A percentile compares a stretch with the other conserved stretches of the same genome.
These are phyloP conservation scores for Penstemon newberryi DNA, from an alignment of 257 asterid species.

Conservation along the genomic window DNA sequence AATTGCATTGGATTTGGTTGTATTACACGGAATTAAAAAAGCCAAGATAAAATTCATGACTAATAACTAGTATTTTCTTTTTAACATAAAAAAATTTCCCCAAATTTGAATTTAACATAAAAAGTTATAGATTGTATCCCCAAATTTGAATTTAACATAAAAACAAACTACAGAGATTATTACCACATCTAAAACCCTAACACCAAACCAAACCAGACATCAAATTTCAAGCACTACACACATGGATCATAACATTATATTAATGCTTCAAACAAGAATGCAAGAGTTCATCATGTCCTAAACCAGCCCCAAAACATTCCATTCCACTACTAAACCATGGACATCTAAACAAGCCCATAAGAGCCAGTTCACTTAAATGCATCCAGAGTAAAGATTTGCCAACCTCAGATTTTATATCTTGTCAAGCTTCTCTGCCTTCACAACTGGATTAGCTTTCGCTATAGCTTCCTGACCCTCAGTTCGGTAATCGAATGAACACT, in stretches of 20 bases:
- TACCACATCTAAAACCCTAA: slow-evolving; percentile 9
- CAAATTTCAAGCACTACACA: slow-evolving; percentile 27
- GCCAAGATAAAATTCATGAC: too few relatives aligned
- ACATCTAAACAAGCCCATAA: slow-evolving; percentile 10
- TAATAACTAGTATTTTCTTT: too few relatives aligned
- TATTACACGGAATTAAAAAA: too few relatives aligned
- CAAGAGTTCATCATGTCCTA: neutral
- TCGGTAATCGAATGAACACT: slow-evolving; percentile 58
- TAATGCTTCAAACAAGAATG: slow-evolving; percentile 11
- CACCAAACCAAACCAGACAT: slow-evolving; percentile 23
- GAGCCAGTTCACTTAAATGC: slow-evolving; percentile 17
- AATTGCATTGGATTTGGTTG: too few relatives aligned
- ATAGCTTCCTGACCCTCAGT: slow-evolving; percentile 65
- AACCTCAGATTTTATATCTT: slow-evolving; percentile 35
- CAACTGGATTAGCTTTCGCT: slow-evolving; percentile 74
- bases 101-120: too few relatives aligned
- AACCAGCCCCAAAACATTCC: slow-evolving; percentile 22
- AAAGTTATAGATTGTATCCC: too few relatives aligned
- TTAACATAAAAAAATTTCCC: too few relatives aligned
- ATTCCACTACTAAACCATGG: slow-evolving; percentile 19
- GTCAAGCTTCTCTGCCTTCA: slow-evolving; percentile 65
- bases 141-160: too few relatives aligned
- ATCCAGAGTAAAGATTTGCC: slow-evolving; percentile 4
- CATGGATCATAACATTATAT: slow-evolving; percentile 14
- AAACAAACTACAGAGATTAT: slow-evolving; percentile 20